Base-by-base conservation (phyloP, 495 filamentous ascomycete genomes). In the Annulohypoxylon bovei region DNA sequence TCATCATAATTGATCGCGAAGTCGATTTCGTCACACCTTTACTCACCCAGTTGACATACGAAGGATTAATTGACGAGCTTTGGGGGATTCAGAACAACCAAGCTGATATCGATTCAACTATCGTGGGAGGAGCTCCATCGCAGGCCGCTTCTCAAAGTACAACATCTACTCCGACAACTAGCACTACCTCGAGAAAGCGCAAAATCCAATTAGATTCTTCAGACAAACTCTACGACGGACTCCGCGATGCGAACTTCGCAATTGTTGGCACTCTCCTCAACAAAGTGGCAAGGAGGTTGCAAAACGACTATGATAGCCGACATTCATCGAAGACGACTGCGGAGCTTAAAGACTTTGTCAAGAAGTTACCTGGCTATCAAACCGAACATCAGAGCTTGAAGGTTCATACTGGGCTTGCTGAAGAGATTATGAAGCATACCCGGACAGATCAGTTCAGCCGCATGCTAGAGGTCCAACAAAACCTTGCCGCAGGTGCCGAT, bases 1-100 rank as follows among this genome's bases (percentile, higher is more conserved):
- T 98, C 62, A 94, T 99, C 71, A 92, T 99, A 67, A 94, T 98
- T 35, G 96, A 98, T 79, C 91, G 96, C 39, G 94, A 97, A 68
- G 90, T 97, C 50, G 96, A 99, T 75, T 93, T 94, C 79, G 92
- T 92, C 28, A 97, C 95, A 20, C 89, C 90, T 1, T 85, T 99
- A 11, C 88, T 98, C 50, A 98, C 95, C 0, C 96, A 98, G 76
- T 84, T 99, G 40, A 99, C 96, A 7, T 99, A 99, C 74, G 94
- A 98, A 81, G 96, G 96, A 0, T 78, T 99, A 28, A 91, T 99
- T 54, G 96, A 99, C 77, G 96, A 99, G 80, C 87, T 93, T 35
- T 96, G 97, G 67, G 91, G 92, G 50, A 95, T 99, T 64, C 86
- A 91, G 64, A 87, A 90, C 70, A 98, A 95, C 77, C 92, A 97